Evolutionary conservation across 2,329 filamentous ascomycete genomes (phyloP).

Genomic region (Rachicladosporium sp.): DNA sequence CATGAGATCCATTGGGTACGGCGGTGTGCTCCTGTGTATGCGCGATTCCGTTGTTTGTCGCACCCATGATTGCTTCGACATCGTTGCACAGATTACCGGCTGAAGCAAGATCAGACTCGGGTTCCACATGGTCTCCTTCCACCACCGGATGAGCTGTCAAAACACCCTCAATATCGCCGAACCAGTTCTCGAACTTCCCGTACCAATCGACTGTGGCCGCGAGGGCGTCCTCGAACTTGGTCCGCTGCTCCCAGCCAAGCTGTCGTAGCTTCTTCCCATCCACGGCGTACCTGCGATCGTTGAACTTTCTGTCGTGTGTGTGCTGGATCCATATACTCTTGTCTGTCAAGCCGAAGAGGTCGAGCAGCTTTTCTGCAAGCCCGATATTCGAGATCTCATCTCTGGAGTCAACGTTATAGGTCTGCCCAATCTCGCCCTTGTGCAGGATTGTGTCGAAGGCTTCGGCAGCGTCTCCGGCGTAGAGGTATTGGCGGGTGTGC

Average conservation of each 20-base stretch:
- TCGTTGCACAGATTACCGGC: neutral
- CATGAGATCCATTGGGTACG: neutral
- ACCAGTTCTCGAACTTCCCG: slow-evolving; percentile 53
- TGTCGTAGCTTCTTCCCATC: slow-evolving; percentile 55
- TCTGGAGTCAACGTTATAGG: slow-evolving; percentile 71
- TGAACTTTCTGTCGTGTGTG: slow-evolving; percentile 67
- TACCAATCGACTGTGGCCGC: slow-evolving; percentile 60
- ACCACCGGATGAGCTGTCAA: slow-evolving; percentile 49
- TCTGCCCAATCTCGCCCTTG: slow-evolving; percentile 58
- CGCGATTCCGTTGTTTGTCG: neutral
- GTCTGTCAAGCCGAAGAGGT: slow-evolving; percentile 46
- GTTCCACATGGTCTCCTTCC: slow-evolving; percentile 5
- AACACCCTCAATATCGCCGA: slow-evolving; percentile 58
- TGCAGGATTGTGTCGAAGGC: slow-evolving; percentile 77
- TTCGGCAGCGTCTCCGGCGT: slow-evolving; percentile 66
- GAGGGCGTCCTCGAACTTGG: slow-evolving; percentile 51
- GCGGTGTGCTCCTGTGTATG: neutral
- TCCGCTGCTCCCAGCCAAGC: slow-evolving; percentile 60
- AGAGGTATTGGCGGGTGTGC: slow-evolving; percentile 64
- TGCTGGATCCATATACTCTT: slow-evolving; percentile 56
- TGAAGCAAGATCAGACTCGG: slow-evolving; percentile 1
- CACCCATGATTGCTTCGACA: slow-evolving; percentile 1
- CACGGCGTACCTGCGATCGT: slow-evolving; percentile 61
- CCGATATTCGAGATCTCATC: slow-evolving; percentile 67
- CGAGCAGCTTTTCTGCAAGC: slow-evolving; percentile 53